Base-by-base conservation (phyloP, 1,139 yeast species). In the Hansenula anomala region DNA sequence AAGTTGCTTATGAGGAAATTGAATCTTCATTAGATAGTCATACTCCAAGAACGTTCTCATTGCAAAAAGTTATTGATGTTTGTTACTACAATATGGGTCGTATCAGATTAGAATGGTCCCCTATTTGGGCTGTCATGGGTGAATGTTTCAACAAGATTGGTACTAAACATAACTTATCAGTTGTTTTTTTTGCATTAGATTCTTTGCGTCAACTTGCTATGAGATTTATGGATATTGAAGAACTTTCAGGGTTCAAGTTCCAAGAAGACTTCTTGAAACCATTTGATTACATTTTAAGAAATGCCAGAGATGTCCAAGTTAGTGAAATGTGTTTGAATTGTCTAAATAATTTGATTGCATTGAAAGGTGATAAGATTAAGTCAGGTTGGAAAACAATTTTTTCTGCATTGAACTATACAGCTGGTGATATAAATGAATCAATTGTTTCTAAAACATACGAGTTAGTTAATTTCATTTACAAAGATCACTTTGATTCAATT, bases 51-150 rank as follows among this genome's bases (percentile, higher is more conserved):
- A 83, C 89, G 63, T 94, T 88, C 56, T 86, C 97, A 0, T 66
- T 94, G 46, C 97, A 89, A 55, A 94, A 94, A 57, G 85, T 94
- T 71, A 96, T 94, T 36, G 98, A 94, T 61, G 95, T 94, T 34
- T 90, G 97, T 62, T 92, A 92, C 61, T 94, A 94, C 66, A 94
- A 94, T 60, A 92, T 94, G 97, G 80, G 80, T 41, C 85, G 98
- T 69, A 89, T 94, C 53, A 80, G 96, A 59, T 80, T 94, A 47
- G 97, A 94, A 64, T 94, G 98, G 97, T 79, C 96, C 9, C 95
- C 88, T 42, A 69, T 94, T 43, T 94, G 99, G 99, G 75, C 84
- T 8, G 83, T 87, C 12, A 85, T 94, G 85, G 96, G 96, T 12
- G 86, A 78, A 47, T 87, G 89, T 32, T 92, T 94, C 64, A 87